Base-by-base conservation (phyloP, 2,329 filamentous ascomycete species). In the Beauveria rudraprayagi region DNA sequence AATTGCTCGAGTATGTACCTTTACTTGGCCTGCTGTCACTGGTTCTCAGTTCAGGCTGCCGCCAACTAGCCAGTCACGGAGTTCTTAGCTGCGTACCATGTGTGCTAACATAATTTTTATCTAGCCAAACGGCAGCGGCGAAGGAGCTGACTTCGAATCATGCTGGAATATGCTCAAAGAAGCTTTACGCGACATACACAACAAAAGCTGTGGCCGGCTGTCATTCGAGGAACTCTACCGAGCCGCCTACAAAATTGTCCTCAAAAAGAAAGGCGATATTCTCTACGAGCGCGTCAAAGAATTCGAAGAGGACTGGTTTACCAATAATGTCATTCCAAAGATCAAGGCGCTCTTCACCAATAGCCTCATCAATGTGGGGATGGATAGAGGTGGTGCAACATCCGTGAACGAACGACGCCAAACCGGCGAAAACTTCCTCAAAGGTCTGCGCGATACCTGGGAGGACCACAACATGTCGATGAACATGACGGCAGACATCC, bases 151-250 rank as follows among this genome's bases (percentile, higher is more conserved):
- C 66, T 96, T 96, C 70, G 90, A 96, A n/a, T 80, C 83, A 3
- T 90, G 87, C 67, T 99, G 94, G 94, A 79, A 80, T 16, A 84
- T 86, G 50, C 83, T 99, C 8, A 81, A 86, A 51, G 82, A 86
- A 53, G 92, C 93, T 4, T 83, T 99, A 57, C 81, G 79, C 61
- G 90, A 96, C 70, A 97, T 99, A 56, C 92, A 97, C 76, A 89
- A 86, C 62, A 92, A 95, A 72, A 94, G 96, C 72, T 92, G 92
- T 63, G 95, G 92, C 10, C 82, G 83, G 17, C 83, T 99, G 2
- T 96, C 92, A 1, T 99, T 97, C 77, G 94, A 99, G 73, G 89
- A 96, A 69, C 83, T 99, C 1, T 99, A 99, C 76, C 89, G 94
- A 62, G 90, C 90, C 60, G 90, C 91, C 5, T 99, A 99, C 76